A percentile compares a stretch with the other conserved stretches of the same genome.
Evolutionary conservation across 495 filamentous ascomycete species (phyloP).

Genomic region (Trichocladium uniseriatum): DNA sequence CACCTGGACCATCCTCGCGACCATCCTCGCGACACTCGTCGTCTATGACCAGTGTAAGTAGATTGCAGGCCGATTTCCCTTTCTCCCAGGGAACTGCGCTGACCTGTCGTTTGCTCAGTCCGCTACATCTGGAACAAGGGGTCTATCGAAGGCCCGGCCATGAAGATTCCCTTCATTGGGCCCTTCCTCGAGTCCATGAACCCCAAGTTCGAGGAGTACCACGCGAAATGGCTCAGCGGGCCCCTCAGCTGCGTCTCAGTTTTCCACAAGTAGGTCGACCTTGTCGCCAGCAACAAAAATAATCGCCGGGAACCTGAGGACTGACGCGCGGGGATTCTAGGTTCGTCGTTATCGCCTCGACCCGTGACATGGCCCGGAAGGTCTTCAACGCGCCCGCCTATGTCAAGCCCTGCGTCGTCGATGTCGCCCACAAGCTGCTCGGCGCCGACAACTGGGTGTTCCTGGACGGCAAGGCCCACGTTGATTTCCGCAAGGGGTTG

Average conservation of each 20-base stretch:
- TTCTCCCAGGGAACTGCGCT: not conserved
- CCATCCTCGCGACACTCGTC: constrained; percentile 58
- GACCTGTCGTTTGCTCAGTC: constrained; percentile 41
- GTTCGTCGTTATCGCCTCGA: constrained; percentile 95
- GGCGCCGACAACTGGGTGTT: constrained; percentile 95
- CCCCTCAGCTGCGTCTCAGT: constrained; percentile 93
- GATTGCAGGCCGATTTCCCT: not conserved
- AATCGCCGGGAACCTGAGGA: not conserved
- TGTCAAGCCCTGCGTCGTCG: constrained; percentile 96
- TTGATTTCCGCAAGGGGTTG: constrained; percentile 93
- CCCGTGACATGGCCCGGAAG: constrained; percentile 91
- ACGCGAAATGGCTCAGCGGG: constrained; percentile 85
- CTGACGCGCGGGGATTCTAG: constrained; percentile 32
- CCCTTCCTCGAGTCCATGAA: constrained; percentile 89
- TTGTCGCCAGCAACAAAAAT: not conserved
- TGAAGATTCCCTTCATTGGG: constrained; percentile 90
- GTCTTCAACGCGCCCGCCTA: constrained; percentile 90
- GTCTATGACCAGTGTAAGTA: constrained; percentile 79
- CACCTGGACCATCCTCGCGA: constrained; percentile 54
- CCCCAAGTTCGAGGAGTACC: constrained; percentile 84
- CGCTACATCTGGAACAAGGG: constrained; percentile 82
- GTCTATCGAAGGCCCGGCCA: constrained; percentile 68
- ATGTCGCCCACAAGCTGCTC: constrained; percentile 88
- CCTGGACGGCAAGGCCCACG: constrained; percentile 87
- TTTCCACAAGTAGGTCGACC: constrained; percentile 82